Evolutionary conservation across 352 stramenopile genomes (phyloP).

Genomic region (Phytophthora cactorum): DNA sequence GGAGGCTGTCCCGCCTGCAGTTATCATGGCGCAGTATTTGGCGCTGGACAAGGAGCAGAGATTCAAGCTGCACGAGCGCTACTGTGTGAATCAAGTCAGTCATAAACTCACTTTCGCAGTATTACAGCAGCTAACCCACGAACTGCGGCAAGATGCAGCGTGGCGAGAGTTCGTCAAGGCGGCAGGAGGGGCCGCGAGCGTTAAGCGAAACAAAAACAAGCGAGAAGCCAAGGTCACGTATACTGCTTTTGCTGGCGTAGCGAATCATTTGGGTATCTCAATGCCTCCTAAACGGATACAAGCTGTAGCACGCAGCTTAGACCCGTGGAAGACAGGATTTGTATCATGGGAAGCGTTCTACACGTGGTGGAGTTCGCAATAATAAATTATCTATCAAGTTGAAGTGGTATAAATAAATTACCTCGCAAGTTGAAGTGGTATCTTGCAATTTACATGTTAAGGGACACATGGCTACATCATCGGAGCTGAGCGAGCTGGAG

Average conservation of each 20-base stretch:
- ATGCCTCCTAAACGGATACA: slow-evolving; percentile 60
- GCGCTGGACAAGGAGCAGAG: slow-evolving; percentile 51
- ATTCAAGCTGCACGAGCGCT: slow-evolving; percentile 63
- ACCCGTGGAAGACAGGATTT: slow-evolving; percentile 57
- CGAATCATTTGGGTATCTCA: slow-evolving; percentile 43
- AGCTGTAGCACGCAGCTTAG: slow-evolving; percentile 44
- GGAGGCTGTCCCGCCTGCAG: slow-evolving; percentile 43
- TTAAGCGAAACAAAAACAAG: slow-evolving; percentile 34
- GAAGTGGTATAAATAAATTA: background rate
- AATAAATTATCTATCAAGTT: background rate
- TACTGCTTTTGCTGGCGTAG: slow-evolving; percentile 54
- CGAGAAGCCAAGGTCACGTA: slow-evolving; percentile 46
- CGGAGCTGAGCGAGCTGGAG: slow-evolving; percentile 44
- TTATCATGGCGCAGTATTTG: slow-evolving; percentile 72
- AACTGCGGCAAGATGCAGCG: slow-evolving; percentile 59
- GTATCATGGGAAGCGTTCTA: slow-evolving; percentile 74
- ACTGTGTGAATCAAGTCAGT: slow-evolving; percentile 61
- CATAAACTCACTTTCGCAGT: slow-evolving; percentile 71
- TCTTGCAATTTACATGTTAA: slow-evolving; percentile 9
- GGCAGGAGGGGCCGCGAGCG: slow-evolving; percentile 7
- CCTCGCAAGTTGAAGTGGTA: slow-evolving; percentile 15
- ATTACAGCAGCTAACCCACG: slow-evolving; percentile 69
- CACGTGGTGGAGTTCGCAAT: slow-evolving; percentile 60
- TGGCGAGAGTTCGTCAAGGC: slow-evolving; percentile 62
- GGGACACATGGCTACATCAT: slow-evolving; percentile 39